Conservation (phyloP, 768 basidiomycete genomes). For the Boletus insuetus region DNA sequence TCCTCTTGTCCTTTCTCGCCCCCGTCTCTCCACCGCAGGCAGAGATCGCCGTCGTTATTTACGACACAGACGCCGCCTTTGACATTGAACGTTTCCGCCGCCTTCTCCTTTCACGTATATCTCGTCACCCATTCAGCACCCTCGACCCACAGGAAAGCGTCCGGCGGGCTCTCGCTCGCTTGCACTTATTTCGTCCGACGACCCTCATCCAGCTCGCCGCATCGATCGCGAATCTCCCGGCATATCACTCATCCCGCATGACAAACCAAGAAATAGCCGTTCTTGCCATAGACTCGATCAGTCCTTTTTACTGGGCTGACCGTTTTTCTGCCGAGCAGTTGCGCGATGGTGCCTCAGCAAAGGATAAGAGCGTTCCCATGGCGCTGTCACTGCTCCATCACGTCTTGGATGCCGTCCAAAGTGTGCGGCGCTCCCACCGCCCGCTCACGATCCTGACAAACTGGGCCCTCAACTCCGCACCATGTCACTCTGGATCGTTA, state of each 20-base stretch:
- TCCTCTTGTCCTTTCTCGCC: conserved; percentile 57
- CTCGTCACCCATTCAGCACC: conserved; percentile 18
- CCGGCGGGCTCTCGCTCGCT: conserved; percentile 42
- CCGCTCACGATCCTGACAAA: conserved; percentile 58
- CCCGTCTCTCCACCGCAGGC: conserved; percentile 40
- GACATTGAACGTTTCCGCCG: conserved; percentile 50
- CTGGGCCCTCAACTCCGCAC: conserved; percentile 47
- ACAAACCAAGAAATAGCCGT: conserved; percentile 57
- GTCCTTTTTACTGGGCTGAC: conserved; percentile 77
- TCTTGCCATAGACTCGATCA: conserved; percentile 73
- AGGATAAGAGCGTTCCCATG: conserved; percentile 4
- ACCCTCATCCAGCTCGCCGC: conserved; percentile 69
- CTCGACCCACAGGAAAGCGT: conserved; percentile 30
- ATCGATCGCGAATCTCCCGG: conserved; percentile 57
- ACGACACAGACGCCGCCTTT: conserved; percentile 72
- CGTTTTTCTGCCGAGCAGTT: conserved; percentile 60
- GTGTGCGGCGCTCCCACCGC: conserved; percentile 46
- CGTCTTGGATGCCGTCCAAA: conserved; percentile 47
- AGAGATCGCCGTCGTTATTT: conserved; percentile 61
- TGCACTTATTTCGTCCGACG: conserved; percentile 69
- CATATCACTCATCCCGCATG: conserved; percentile 48
- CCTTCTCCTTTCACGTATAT: conserved; percentile 50
- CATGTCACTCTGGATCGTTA: conserved; percentile 24
- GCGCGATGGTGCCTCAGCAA: conserved; percentile 23
- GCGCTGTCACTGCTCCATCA: conserved; percentile 39